phyloP scores from a whole-genome alignment of 495 filamentous ascomycete species.

The Aeminium ludgeri region DNA sequence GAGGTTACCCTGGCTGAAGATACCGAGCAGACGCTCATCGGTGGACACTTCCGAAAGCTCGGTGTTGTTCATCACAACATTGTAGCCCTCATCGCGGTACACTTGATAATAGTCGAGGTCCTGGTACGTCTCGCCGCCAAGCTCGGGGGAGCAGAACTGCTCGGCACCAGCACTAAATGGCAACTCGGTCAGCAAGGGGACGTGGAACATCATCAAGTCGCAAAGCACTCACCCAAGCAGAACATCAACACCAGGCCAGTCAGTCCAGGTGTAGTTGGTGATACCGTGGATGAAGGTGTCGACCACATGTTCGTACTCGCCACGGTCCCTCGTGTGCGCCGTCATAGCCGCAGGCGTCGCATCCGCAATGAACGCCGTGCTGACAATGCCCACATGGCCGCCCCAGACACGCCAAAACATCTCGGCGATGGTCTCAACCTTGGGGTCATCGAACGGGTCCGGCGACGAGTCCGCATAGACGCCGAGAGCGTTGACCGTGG shows the following conservation, averaged over 20 bases:
- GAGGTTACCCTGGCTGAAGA: slow-evolving; percentile 50
- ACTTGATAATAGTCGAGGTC: slow-evolving; percentile 50
- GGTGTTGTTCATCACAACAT: slow-evolving; percentile 48
- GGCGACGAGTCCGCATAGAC: slow-evolving; percentile 54
- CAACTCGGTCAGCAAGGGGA: not conserved
- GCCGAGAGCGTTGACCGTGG: slow-evolving; percentile 52
- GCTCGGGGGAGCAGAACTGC: slow-evolving; percentile 37
- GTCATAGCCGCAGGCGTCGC: slow-evolving; percentile 54
- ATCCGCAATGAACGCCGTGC: slow-evolving; percentile 54
- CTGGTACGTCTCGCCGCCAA: slow-evolving; percentile 34
- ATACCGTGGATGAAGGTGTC: slow-evolving; percentile 28
- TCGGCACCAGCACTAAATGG: slow-evolving; percentile 40
- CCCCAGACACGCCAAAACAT: slow-evolving; percentile 46
- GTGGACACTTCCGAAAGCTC: slow-evolving; percentile 35
- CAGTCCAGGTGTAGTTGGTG: slow-evolving; percentile 49
- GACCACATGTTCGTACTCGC: slow-evolving; percentile 45
- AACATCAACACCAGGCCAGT: slow-evolving; percentile 49
- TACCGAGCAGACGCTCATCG: slow-evolving; percentile 41
- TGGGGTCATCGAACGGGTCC: slow-evolving; percentile 53
- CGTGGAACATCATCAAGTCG: not conserved
- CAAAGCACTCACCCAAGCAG: slow-evolving; percentile 35
- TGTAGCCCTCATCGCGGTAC: slow-evolving; percentile 49
- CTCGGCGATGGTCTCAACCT: slow-evolving; percentile 62
- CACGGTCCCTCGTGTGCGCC: slow-evolving; percentile 46
- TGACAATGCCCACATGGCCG: slow-evolving; percentile 39